Evolutionary conservation across 257 asterid species (phyloP).

Genomic region (Capsicum rhomboideum): DNA sequence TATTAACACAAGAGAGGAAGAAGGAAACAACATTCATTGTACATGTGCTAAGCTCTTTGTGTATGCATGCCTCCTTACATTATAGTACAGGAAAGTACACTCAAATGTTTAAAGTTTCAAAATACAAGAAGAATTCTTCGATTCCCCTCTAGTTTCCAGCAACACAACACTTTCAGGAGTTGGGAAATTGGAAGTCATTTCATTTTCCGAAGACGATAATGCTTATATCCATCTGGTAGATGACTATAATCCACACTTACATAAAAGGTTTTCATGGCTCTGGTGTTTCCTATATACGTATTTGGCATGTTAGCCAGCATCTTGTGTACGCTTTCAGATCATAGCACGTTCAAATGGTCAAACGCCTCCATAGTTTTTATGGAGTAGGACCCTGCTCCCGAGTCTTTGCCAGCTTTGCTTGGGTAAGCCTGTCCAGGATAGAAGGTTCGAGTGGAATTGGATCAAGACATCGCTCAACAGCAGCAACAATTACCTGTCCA

Average conservation of each 20-base stretch:
- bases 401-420: constrained; percentile 63
- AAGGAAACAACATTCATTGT: neutral
- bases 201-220: neutral
- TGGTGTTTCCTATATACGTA: neutral
- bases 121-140: neutral
- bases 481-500: constrained; percentile 65
- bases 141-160: neutral
- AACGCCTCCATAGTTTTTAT: neutral
- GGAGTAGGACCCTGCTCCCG: constrained; percentile 17
- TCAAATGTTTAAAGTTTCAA: neutral
- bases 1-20: neutral
- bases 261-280: neutral
- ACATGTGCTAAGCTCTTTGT: neutral
- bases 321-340: neutral
- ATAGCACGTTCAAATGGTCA: neutral
- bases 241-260: neutral
- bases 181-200: neutral
- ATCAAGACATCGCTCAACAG: constrained; percentile 90
- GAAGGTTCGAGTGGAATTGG: constrained; percentile 70
- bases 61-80: neutral
- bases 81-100: neutral
- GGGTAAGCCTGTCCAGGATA: constrained; percentile 79
- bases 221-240: too few relatives aligned
- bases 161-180: neutral
- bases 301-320: neutral